Conservation (phyloP, 2,329 filamentous ascomycete genomes). For the Lomentospora prolificans region DNA sequence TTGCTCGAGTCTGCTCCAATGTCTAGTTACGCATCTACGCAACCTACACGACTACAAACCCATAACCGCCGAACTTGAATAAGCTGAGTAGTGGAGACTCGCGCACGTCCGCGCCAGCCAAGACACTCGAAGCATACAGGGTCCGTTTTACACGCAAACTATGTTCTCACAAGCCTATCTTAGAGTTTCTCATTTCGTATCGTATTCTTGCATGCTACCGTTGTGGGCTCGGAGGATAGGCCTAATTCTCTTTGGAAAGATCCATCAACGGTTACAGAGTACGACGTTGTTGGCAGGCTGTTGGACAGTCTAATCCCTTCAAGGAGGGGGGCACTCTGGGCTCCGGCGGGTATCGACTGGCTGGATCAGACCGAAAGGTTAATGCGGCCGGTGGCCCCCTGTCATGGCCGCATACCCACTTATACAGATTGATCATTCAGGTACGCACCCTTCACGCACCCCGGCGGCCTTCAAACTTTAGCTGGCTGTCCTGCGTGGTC, state of each 20-base stretch:
- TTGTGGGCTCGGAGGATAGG: neutral
- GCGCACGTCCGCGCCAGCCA: conserved; percentile 5
- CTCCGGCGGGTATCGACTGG: conserved; percentile 1
- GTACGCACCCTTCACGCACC: neutral
- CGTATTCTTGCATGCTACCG: neutral
- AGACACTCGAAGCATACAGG: conserved; percentile 1
- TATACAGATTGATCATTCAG: neutral
- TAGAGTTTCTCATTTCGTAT: neutral
- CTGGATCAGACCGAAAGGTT: neutral
- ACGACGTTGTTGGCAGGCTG: too few species aligned
- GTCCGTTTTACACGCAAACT: neutral
- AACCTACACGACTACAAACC: too few species aligned
- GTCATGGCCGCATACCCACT: neutral
- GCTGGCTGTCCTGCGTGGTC: neutral
- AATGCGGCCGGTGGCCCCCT: neutral
- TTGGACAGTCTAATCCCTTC: too few species aligned
- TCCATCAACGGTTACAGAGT: neutral
- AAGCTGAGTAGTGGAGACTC: neutral
- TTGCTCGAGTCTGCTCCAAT: too few species aligned
- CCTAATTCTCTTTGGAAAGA: neutral
- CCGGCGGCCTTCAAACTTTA: neutral
- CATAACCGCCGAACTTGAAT: too few species aligned
- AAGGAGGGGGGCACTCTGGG: too few species aligned
- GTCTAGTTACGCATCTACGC: too few species aligned
- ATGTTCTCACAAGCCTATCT: neutral